Evolutionary conservation across 257 asterid genomes (phyloP), one percentile per base, ranked within the genome.

Genomic region (Galeopsis tetrahit): DNA sequence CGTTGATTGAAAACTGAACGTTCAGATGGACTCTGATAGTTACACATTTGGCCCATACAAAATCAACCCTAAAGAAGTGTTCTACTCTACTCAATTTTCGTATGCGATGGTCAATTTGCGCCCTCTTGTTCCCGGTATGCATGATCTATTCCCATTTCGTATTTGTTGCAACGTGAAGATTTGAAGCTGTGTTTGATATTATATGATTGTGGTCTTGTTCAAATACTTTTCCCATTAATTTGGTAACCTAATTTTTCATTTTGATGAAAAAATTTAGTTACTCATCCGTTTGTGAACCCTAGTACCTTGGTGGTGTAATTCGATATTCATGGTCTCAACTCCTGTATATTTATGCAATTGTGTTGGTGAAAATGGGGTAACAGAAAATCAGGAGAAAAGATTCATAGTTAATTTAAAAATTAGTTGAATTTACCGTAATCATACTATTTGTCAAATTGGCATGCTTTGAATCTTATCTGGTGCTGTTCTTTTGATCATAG

Each of bases 21-120:
- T 73, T 44, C 81, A 87, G 93, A 91, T 87, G 95, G 92, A 81
- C 40, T 68, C 85, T 21, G 89, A 83, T 78, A 70, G 77, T 69
- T 90, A 69, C 38, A 75, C 32, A 31, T 93, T 93, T 68, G 97
- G 98, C 14, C 89, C 96, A 31, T 87, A 90, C 82, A 82, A 85
- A 73, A 89, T 93, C 60, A 81, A 76, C 81, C 74, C 79, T 5
- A 89, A 65, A 32, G 94, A 89, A 78, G 97, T 93, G 65, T 90
- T 93, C 70, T 87, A 85, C 80, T 70, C 88, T 42, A 90, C 93
- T 52, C 79, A 79, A 14, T 85, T 85, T 58, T 93, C 98, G 1
- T 93, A 85, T 77, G 96, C 96, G 60, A 32, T 86, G 78, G 98
- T 92, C 85, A 92, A 92, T 84, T 85, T 93, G 65, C 95, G 96